Evolutionary conservation across 176 grass and related monocot genomes (phyloP).

Genomic region (Typha latifolia): DNA sequence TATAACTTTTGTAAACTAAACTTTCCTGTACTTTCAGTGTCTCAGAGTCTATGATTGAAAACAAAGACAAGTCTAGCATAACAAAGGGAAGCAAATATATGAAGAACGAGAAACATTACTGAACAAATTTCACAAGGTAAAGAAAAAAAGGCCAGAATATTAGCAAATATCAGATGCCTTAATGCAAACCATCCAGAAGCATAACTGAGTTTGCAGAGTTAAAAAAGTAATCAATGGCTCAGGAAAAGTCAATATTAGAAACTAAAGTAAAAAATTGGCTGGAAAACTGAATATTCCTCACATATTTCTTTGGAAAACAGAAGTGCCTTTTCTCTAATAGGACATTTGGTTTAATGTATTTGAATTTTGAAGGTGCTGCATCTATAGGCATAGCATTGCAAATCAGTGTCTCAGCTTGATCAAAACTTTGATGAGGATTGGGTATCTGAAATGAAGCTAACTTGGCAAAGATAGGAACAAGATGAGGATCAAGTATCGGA

Average conservation of each 20-base stretch:
- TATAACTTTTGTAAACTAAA: conserved; percentile 83
- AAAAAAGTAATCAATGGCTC: background rate
- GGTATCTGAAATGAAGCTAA: too few species aligned
- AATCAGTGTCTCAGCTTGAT: too few species aligned
- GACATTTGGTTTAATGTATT: too few species aligned
- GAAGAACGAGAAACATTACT: background rate
- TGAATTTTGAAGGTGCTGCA: too few species aligned
- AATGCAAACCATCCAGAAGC: background rate
- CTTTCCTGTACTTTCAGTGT: conserved; percentile 50
- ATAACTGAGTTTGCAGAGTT: background rate
- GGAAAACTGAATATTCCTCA: background rate
- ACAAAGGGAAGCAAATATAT: background rate
- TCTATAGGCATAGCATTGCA: too few species aligned
- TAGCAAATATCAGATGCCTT: background rate
- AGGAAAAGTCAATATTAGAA: background rate
- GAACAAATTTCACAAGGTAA: conserved; percentile 3
- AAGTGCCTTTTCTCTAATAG: too few species aligned
- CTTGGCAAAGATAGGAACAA: too few species aligned
- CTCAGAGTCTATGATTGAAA: conserved; percentile 8
- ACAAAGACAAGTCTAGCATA: background rate
- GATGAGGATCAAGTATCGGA: too few species aligned
- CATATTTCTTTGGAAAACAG: background rate
- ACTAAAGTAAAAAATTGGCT: background rate
- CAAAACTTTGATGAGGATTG: too few species aligned
- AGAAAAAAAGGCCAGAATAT: conserved; percentile 5